Evolutionary conservation across 306 rosid species (phyloP).

Genomic region (Abrus pulchellus): DNA sequence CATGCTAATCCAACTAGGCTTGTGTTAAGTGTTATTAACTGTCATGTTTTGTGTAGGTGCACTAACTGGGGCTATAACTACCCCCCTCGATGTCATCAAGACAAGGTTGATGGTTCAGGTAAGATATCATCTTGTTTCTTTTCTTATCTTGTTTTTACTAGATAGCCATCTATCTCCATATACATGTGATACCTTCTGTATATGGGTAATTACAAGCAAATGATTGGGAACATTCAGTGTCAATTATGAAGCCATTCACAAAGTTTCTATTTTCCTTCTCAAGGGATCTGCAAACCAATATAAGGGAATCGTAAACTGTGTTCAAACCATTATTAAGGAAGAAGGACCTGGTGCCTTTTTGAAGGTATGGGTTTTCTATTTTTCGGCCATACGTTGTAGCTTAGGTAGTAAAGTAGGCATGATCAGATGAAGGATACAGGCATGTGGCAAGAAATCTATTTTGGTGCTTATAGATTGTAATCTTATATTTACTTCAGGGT

Average conservation of each 20-base stretch:
- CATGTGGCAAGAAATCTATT: conserved; percentile 7
- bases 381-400: conserved; percentile 32
- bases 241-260: conserved; percentile 47
- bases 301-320: conserved; percentile 87
- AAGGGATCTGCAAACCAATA: conserved; percentile 90
- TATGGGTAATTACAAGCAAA: conserved; percentile 33
- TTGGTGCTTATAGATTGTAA: conserved; percentile 15
- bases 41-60: conserved; percentile 68
- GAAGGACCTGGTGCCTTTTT: conserved; percentile 86
- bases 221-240: conserved; percentile 28
- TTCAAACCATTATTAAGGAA: conserved; percentile 89
- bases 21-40: conserved; percentile 16
- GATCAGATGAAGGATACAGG: conserved; percentile 22
- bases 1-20: conserved; percentile 20
- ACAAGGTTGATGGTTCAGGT: conserved; percentile 96
- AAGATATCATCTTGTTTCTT: conserved; percentile 41
- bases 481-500: conserved; percentile 59
- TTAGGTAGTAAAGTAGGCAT: conserved; percentile 28
- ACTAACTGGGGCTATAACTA: conserved; percentile 91
- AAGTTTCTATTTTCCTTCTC: conserved; percentile 40
- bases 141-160: not conserved
- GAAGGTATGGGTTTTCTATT: conserved; percentile 66
- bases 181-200: conserved; percentile 3
- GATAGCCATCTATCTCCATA: conserved; percentile 4
- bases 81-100: conserved; percentile 97